phyloP scores from a whole-genome alignment of 306 rosid genomes.

The Sicyos edulis region DNA sequence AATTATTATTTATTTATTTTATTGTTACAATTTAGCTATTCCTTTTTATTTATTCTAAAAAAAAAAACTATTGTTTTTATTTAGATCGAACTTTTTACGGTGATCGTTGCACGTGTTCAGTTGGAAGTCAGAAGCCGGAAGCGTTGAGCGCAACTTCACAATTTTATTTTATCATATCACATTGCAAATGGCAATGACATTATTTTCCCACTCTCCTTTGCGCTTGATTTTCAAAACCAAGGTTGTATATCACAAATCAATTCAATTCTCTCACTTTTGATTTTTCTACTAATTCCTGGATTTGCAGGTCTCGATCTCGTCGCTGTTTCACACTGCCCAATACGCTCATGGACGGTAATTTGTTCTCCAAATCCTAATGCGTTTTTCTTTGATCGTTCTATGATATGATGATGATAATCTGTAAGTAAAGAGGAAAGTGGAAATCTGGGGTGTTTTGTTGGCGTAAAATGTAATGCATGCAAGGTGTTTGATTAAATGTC shows the following conservation, averaged over 20 bases:
- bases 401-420: neutral
- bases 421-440: neutral
- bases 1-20: no score
- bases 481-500: conserved; percentile 7
- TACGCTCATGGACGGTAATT: conserved; percentile 46
- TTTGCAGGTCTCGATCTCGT: conserved; percentile 29
- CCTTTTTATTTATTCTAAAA: no score
- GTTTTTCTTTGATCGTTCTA: neutral
- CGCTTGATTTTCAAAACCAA: conserved; percentile 6
- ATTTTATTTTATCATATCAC: no score
- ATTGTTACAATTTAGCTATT: no score
- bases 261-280: neutral
- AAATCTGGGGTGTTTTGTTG: neutral
- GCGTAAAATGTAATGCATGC: conserved; percentile 3
- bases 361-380: neutral
- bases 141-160: neutral
- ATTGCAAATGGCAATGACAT: neutral
- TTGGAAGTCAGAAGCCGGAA: neutral
- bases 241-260: neutral
- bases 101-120: conserved; percentile 12
- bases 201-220: conserved; percentile 5
- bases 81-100: neutral
- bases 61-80: no score
- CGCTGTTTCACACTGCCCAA: conserved; percentile 26
- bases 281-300: neutral